A percentile compares a stretch with the other conserved stretches of the same genome.
Conservation (phyloP, 345 rosid species). For the Erysimum cheiranthoides region DNA sequence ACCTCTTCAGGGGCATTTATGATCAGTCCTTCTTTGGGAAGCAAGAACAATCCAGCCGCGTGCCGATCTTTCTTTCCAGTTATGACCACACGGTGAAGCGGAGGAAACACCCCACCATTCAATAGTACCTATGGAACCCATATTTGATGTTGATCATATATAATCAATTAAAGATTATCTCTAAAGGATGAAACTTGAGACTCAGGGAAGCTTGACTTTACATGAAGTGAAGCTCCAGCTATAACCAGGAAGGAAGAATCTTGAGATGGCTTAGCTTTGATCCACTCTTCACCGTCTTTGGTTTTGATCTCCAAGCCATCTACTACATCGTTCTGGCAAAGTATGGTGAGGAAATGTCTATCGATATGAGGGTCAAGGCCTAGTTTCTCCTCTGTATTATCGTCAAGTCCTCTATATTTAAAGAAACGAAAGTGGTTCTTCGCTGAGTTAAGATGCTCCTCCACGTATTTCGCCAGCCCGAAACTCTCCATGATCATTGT, state of each 20-base stretch:
- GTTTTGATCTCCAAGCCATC: conserved; percentile 56
- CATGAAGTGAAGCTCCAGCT: conserved; percentile 58
- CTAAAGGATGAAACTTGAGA: conserved; percentile 8
- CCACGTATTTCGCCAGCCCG: conserved; percentile 48
- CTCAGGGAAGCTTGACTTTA: conserved; percentile 31
- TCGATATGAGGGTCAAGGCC: conserved; percentile 56
- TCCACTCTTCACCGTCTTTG: conserved; percentile 51
- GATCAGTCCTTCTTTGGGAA: conserved; percentile 27
- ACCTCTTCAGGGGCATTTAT: conserved; percentile 34
- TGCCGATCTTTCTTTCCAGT: conserved; percentile 34
- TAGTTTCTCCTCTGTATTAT: conserved; percentile 17
- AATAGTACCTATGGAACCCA: conserved; percentile 34
- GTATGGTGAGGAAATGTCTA: conserved; percentile 53
- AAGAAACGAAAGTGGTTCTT: conserved; percentile 49
- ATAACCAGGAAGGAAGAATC: conserved; percentile 53
- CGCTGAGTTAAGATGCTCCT: conserved; percentile 45
- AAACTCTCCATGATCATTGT: conserved; percentile 64
- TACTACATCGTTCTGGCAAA: conserved; percentile 56
- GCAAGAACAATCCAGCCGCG: conserved; percentile 35
- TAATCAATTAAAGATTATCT: background rate
- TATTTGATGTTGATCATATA: background rate
- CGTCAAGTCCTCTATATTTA: conserved; percentile 45
- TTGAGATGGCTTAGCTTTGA: conserved; percentile 52
- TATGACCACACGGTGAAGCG: conserved; percentile 42
- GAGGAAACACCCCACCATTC: conserved; percentile 44